Evolutionary conservation across 2,329 filamentous ascomycete species (phyloP).

Genomic region (Amphichorda felina): DNA sequence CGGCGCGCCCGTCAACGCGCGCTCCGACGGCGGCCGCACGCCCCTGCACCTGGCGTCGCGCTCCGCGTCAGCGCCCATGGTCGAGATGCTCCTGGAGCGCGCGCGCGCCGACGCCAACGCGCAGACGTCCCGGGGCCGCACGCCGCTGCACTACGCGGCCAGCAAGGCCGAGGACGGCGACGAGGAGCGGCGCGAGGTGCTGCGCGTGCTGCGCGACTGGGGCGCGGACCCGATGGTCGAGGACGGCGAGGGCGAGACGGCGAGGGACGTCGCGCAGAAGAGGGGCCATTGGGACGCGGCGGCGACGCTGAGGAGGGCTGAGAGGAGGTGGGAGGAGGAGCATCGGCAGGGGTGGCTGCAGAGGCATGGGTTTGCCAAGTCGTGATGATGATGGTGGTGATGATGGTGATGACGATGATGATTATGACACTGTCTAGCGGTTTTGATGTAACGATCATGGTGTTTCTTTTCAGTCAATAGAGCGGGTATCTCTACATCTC

Average conservation of each 20-base stretch:
- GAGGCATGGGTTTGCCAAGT: constrained; percentile 12
- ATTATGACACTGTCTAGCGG: no score
- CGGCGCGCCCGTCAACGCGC: constrained; percentile 12
- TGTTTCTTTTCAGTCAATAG: no score
- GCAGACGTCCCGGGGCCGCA: constrained; percentile 15
- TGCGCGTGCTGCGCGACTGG: constrained; percentile 15
- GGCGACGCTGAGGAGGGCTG: constrained; percentile 17
- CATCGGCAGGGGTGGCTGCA: constrained; percentile 16
- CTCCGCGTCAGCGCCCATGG: constrained; percentile 14
- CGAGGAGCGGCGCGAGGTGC: constrained; percentile 16
- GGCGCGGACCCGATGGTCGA: constrained; percentile 15
- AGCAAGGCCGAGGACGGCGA: constrained; percentile 15
- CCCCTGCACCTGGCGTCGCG: constrained; percentile 18
- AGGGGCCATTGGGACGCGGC: constrained; percentile 19
- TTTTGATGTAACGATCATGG: no score
- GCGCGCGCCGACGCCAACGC: constrained; percentile 15
- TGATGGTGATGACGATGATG: no score
- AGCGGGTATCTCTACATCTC: no score
- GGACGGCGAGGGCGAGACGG: constrained; percentile 13
- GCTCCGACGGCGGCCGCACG: constrained; percentile 16
- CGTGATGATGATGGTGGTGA: no score
- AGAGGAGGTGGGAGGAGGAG: constrained; percentile 19
- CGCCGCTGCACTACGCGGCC: constrained; percentile 19
- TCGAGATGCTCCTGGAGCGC: constrained; percentile 18
- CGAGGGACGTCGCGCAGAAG: constrained; percentile 18